A percentile compares a stretch with the other conserved stretches of the same genome.
Conservation (phyloP, 768 basidiomycete genomes). For the Macrocybe gigantea region DNA sequence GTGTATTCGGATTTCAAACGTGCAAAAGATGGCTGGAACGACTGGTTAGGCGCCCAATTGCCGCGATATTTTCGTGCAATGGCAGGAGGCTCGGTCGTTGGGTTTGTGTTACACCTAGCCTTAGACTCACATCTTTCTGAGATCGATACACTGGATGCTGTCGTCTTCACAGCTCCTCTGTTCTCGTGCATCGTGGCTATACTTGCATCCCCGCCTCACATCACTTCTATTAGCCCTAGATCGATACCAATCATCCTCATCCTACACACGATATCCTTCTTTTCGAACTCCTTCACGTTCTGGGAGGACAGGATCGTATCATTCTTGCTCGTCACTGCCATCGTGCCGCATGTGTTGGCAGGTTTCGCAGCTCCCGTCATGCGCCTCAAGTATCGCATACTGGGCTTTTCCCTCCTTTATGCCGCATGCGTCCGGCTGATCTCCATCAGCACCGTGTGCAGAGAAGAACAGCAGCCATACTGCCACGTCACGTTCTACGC, state of each 20-base stretch:
- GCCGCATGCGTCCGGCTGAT: constrained; percentile 70
- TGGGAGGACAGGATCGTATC: constrained; percentile 89
- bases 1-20: constrained; percentile 46
- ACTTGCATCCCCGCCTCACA: constrained; percentile 30
- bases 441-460: constrained; percentile 78
- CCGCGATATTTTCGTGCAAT: constrained; percentile 25
- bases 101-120: constrained; percentile 23
- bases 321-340: constrained; percentile 65
- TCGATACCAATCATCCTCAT: constrained; percentile 44
- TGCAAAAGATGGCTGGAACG: constrained; percentile 33
- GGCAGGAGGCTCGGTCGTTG: constrained; percentile 31
- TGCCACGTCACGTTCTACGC: constrained; percentile 89
- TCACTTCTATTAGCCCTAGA: constrained; percentile 21
- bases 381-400: constrained; percentile 68
- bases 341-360: constrained; percentile 52
- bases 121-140: constrained; percentile 33
- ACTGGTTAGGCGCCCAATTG: constrained; percentile 31
- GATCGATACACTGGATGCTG: constrained; percentile 43
- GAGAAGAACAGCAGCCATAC: constrained; percentile 91
- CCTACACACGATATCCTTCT: constrained; percentile 71
- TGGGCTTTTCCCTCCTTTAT: constrained; percentile 64
- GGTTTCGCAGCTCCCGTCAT: constrained; percentile 64
- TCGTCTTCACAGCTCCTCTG: constrained; percentile 43
- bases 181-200: constrained; percentile 41
- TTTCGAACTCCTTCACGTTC: constrained; percentile 95